A percentile compares a stretch with the other conserved stretches of the same genome.
phyloP scores from a whole-genome alignment of 345 rosid species.

The Linum tenue region DNA sequence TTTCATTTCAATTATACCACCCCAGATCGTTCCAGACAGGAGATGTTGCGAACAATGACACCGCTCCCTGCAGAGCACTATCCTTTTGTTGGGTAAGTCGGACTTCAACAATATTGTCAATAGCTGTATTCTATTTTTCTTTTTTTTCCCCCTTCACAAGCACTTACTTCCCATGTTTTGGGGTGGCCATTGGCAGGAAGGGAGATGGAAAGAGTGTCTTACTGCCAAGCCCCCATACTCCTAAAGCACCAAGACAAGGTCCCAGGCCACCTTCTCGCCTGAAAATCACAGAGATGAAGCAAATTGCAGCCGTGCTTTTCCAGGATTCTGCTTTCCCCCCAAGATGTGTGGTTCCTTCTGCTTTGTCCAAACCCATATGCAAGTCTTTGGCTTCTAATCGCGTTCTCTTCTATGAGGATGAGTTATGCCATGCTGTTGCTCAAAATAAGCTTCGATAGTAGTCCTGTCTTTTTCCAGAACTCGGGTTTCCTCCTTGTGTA shows the following conservation, averaged over 20 bases:
- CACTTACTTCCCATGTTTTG: neutral
- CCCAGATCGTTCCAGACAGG: conserved; percentile 86
- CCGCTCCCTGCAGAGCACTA: conserved; percentile 73
- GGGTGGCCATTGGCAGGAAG: conserved; percentile 35
- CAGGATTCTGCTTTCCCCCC: conserved; percentile 70
- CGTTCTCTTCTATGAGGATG: conserved; percentile 85
- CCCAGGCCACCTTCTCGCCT: conserved; percentile 75
- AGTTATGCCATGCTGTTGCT: conserved; percentile 92
- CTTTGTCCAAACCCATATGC: conserved; percentile 63
- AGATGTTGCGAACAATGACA: conserved; percentile 59
- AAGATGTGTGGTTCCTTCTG: conserved; percentile 69
- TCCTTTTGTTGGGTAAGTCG: conserved; percentile 58
- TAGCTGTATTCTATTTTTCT: neutral
- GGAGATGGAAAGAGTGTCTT: conserved; percentile 44
- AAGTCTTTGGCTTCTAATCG: conserved; percentile 67
- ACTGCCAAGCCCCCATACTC: conserved; percentile 58
- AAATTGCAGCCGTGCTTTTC: conserved; percentile 82
- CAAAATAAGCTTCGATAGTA: conserved; percentile 65
- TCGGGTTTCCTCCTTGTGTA: conserved; percentile 31
- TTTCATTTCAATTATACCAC: conserved; percentile 81
- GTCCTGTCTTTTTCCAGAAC: conserved; percentile 3
- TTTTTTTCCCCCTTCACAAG: neutral
- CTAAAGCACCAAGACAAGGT: conserved; percentile 88
- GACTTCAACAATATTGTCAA: neutral
- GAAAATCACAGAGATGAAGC: conserved; percentile 65